phyloP scores from a whole-genome alignment of 2,329 filamentous ascomycete species.

The Rutstroemia sp. region DNA sequence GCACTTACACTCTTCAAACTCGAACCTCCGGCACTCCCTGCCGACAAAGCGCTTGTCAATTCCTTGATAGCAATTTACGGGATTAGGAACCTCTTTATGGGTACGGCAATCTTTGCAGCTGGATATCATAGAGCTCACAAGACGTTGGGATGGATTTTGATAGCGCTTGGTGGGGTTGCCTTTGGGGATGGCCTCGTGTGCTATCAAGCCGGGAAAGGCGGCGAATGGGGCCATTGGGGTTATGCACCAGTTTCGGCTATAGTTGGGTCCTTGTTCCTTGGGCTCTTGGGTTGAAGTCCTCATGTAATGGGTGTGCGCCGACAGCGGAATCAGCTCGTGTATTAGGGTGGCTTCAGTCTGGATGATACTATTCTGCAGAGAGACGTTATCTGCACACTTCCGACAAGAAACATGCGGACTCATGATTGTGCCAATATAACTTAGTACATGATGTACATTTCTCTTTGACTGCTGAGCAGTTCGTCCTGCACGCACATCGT shows the following conservation, averaged over 20 bases:
- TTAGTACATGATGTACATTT: no score
- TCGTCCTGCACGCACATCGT: no score
- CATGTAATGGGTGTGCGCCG: neutral
- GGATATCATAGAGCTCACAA: constrained; percentile 33
- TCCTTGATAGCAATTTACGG: constrained; percentile 40
- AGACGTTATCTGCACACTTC: no score
- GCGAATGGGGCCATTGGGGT: constrained; percentile 39
- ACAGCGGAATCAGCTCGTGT: no score
- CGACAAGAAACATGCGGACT: no score
- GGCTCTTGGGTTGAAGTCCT: neutral
- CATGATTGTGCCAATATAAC: no score
- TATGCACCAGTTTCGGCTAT: neutral
- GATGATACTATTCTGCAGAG: no score
- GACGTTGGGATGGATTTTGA: constrained; percentile 36
- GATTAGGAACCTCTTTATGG: constrained; percentile 43
- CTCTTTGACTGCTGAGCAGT: no score
- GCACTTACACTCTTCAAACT: constrained; percentile 33
- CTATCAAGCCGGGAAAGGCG: constrained; percentile 27
- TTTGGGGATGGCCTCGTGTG: constrained; percentile 40
- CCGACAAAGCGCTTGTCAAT: constrained; percentile 31
- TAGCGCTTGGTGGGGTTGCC: constrained; percentile 36
- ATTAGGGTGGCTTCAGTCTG: no score
- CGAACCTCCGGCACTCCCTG: neutral
- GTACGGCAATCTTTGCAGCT: constrained; percentile 32
- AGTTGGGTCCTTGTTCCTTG: neutral